phyloP scores from a whole-genome alignment of 1,284 basidiomycete genomes.

The Puccinia coronata region DNA sequence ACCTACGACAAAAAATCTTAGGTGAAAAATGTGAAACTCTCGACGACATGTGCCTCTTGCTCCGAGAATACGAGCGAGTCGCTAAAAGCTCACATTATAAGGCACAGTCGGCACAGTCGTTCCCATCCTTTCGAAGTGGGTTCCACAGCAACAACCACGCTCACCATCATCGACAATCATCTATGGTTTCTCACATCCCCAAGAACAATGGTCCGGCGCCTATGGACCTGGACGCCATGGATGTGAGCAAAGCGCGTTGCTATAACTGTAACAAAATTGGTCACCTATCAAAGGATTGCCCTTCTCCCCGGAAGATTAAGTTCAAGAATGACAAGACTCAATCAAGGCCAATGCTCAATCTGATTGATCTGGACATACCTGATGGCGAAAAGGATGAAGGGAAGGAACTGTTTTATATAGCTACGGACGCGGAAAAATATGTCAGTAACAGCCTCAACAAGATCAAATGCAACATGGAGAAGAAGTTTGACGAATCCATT shows the following conservation, averaged over 20 bases:
- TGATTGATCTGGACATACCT: background rate
- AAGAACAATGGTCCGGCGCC: background rate
- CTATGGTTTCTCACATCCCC: too few species aligned
- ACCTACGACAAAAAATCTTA: background rate
- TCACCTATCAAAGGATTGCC: conserved; percentile 29
- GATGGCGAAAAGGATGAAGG: too few species aligned
- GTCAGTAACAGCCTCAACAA: background rate
- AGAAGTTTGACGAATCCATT: too few species aligned
- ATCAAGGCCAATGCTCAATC: background rate
- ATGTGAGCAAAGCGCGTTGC: too few species aligned
- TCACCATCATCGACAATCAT: too few species aligned
- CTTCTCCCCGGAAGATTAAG: background rate
- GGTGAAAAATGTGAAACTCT: background rate
- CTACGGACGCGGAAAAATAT: too few species aligned
- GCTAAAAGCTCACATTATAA: background rate
- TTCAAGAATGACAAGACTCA: background rate
- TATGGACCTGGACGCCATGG: conserved; percentile 36
- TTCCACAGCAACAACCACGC: too few species aligned
- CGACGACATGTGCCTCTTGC: background rate
- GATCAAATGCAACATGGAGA: background rate
- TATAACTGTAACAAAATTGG: conserved; percentile 38
- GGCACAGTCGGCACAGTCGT: background rate
- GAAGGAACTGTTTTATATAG: too few species aligned
- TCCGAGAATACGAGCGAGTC: background rate
- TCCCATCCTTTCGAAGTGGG: too few species aligned